These are phyloP conservation scores for Diaporthe sp. DNA, from an alignment of 2,329 filamentous ascomycete genomes.

Conservation along the genomic window DNA sequence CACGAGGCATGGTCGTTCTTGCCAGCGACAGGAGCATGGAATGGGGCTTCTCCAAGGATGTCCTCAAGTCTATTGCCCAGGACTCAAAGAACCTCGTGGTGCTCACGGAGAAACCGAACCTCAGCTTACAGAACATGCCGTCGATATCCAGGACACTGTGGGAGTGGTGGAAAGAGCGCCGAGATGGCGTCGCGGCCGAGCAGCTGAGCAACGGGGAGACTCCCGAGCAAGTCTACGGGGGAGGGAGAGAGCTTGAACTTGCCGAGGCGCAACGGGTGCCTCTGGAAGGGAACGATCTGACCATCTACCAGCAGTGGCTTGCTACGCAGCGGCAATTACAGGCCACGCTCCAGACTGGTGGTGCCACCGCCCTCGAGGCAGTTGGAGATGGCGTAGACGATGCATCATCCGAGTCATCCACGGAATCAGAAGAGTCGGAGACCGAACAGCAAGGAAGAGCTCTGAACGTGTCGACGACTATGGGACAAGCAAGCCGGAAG, in stretches of 20 bases:
- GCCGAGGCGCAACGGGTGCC: constrained; percentile 72
- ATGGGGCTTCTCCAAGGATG: constrained; percentile 93
- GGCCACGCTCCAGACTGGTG: constrained; percentile 80
- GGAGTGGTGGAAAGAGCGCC: constrained; percentile 81
- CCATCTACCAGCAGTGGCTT: constrained; percentile 91
- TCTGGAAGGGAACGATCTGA: constrained; percentile 81
- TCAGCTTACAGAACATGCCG: constrained; percentile 58
- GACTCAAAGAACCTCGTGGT: constrained; percentile 88
- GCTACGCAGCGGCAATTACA: constrained; percentile 90
- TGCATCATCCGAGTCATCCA: constrained; percentile 86
- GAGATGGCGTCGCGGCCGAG: constrained; percentile 73
- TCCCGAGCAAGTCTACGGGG: constrained; percentile 76
- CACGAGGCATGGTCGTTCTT: constrained; percentile 80
- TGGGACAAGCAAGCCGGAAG: constrained; percentile 86
- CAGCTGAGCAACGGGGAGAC: constrained; percentile 67
- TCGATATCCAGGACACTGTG: constrained; percentile 83
- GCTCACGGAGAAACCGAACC: constrained; percentile 80
- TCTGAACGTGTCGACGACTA: constrained; percentile 86
- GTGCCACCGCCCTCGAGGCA: constrained; percentile 76
- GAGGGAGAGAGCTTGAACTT: constrained; percentile 73
- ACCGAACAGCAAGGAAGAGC: constrained; percentile 92
- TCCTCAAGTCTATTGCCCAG: constrained; percentile 79
- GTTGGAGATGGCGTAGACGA: constrained; percentile 84
- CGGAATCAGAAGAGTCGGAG: constrained; percentile 89
- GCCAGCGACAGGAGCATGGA: constrained; percentile 92